Evolutionary conservation across 2,329 filamentous ascomycete genomes (phyloP).

Genomic region (Sclerotinia minor): DNA sequence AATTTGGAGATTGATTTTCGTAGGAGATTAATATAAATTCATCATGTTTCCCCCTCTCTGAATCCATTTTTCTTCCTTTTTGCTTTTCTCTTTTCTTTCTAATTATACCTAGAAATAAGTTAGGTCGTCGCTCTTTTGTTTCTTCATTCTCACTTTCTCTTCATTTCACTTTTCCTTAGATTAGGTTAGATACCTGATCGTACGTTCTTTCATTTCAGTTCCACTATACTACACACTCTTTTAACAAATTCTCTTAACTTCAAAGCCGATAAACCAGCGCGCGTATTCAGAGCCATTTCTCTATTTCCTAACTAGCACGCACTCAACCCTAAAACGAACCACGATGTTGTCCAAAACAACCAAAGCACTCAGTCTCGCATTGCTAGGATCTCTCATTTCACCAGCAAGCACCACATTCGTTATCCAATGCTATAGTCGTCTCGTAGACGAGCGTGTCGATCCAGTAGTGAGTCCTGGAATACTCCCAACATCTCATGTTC

Average conservation of each 20-base stretch:
- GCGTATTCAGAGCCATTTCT: background rate
- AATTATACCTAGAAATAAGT: conserved; percentile 6
- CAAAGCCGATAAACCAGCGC: background rate
- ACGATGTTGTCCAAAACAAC: background rate
- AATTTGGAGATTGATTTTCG: background rate
- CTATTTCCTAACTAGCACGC: background rate
- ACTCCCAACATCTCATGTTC: conserved; percentile 29
- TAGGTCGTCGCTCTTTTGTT: background rate
- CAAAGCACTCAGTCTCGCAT: background rate
- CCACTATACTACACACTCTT: background rate
- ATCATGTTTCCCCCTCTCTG: background rate
- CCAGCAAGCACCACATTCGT: conserved; percentile 19
- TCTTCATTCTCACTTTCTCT: background rate
- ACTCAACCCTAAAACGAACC: background rate
- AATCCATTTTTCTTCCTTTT: background rate
- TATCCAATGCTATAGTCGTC: conserved; percentile 28
- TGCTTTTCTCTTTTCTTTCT: background rate
- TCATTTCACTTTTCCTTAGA: background rate
- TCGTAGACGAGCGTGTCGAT: conserved; percentile 31
- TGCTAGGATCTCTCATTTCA: conserved; percentile 5
- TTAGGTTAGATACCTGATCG: conserved; percentile 24
- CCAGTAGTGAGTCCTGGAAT: conserved; percentile 30
- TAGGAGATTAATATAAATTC: background rate
- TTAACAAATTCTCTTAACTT: background rate
- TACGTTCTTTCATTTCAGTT: conserved; percentile 12